Evolutionary conservation across 495 filamentous ascomycete species (phyloP).

Genomic region (Neurospora discreta): DNA sequence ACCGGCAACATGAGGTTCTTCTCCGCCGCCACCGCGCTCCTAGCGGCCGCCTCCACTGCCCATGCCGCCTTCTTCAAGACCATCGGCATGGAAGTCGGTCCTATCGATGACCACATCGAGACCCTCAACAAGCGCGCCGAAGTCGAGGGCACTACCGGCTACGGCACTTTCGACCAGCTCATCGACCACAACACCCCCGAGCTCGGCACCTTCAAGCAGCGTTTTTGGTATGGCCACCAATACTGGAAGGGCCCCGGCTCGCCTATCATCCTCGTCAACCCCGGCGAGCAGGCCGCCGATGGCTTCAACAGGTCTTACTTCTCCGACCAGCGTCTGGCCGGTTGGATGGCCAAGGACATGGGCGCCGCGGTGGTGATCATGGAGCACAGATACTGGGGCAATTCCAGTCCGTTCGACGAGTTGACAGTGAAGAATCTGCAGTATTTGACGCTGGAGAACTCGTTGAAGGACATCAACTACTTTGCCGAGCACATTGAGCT

Average conservation of each 20-base stretch:
- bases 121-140: slow-evolving; percentile 15
- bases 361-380: slow-evolving; percentile 46
- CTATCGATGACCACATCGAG: slow-evolving; percentile 8
- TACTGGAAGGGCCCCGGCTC: slow-evolving; percentile 22
- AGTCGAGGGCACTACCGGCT: slow-evolving; percentile 13
- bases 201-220: slow-evolving; percentile 24
- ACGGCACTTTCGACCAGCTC: slow-evolving; percentile 23
- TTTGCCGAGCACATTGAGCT: slow-evolving; percentile 49
- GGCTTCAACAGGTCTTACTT: slow-evolving; percentile 35
- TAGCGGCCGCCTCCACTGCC: slow-evolving; percentile 1
- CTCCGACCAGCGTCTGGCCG: slow-evolving; percentile 29
- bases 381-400: slow-evolving; percentile 54
- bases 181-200: slow-evolving; percentile 21
- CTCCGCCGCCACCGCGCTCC: slow-evolving; percentile 5
- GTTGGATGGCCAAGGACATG: slow-evolving; percentile 40
- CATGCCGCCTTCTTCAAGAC: slow-evolving; percentile 4
- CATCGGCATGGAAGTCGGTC: slow-evolving; percentile 16
- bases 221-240: slow-evolving; percentile 23
- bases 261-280: slow-evolving; percentile 36
- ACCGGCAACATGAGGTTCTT: background rate
- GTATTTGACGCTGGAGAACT: slow-evolving; percentile 51
- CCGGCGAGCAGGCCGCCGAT: slow-evolving; percentile 45
- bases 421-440: slow-evolving; percentile 47
- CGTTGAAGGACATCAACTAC: slow-evolving; percentile 49
- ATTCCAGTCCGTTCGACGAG: slow-evolving; percentile 45